Evolutionary conservation across 23 red algal species (phyloP), one percentile per base, ranked within the genome.

Genomic region (Gracilaria domingensis): DNA sequence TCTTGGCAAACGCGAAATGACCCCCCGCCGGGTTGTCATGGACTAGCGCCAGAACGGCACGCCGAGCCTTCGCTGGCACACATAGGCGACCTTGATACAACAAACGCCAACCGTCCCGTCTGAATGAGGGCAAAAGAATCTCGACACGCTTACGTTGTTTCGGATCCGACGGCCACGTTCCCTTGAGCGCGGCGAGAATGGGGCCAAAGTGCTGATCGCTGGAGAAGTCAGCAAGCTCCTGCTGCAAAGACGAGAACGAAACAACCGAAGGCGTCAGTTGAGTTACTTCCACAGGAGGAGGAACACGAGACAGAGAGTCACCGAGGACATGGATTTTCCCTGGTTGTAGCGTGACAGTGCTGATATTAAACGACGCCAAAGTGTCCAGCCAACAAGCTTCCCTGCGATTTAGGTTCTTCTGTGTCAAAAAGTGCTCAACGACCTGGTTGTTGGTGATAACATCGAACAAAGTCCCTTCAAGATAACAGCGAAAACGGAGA

Each of bases 191-290:
- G 17, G 32, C 40, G 14, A 45, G 0, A 42, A 45, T 37, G 23
- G 9, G 59, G 8, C 81, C 59, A 85, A 85, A 85, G 81, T 69
- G 69, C 29, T 85, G 59, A 11, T 85, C 57, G 13, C 13, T 21
- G 7, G 28, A 11, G 3, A 26, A 13, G 8, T 21, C 58, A 34
- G 30, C 36, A 29, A 17, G 58, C 48, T 80, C 48, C 4, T 37
- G 29, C 36, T 77, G 34, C 37, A 50, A 32, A 4, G 81, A 85
- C 17, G 69, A 4, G 35, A 59, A n/a, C n/a, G n/a, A n/a, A n/a
- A n/a, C n/a, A n/a, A n/a, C n/a, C n/a, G n/a, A n/a, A n/a, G n/a
- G n/a, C n/a, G n/a, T n/a, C n/a, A n/a, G n/a, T n/a, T n/a, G n/a
- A n/a, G n/a, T n/a, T n/a, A n/a, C n/a, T n/a, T n/a, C n/a, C n/a